Evolutionary conservation across 768 basidiomycete genomes (phyloP).

Genomic region (Fomitopsis serialis): DNA sequence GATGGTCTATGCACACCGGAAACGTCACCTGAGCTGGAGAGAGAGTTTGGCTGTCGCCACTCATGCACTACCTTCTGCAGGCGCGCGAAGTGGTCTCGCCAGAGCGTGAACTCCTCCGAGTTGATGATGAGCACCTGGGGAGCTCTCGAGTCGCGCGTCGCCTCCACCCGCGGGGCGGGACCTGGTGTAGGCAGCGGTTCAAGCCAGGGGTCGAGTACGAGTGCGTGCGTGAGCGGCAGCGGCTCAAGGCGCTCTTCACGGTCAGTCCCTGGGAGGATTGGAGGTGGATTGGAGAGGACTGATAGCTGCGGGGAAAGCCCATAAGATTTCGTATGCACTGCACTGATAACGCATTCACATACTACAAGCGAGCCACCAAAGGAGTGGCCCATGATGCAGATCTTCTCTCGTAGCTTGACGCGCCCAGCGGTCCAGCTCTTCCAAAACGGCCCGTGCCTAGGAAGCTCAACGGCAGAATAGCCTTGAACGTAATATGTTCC

Average conservation of each 20-base stretch:
- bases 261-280: conserved; percentile 15
- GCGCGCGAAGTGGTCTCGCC: conserved; percentile 67
- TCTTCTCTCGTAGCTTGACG: conserved; percentile 28
- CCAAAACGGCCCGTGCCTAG: conserved; percentile 12
- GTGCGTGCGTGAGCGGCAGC: conserved; percentile 51
- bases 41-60: conserved; percentile 34
- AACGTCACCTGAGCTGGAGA: conserved; percentile 13
- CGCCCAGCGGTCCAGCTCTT: conserved; percentile 38
- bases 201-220: conserved; percentile 82
- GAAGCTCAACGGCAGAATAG: neutral
- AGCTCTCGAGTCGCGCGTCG: conserved; percentile 8
- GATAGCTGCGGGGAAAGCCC: conserved; percentile 38
- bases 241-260: conserved; percentile 17
- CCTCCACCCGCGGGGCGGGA: conserved; percentile 23
- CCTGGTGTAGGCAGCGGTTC: conserved; percentile 66
- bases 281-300: conserved; percentile 46
- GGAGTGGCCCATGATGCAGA: conserved; percentile 46
- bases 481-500: neutral
- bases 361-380: conserved; percentile 55
- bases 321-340: neutral
- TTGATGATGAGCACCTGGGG: conserved; percentile 57
- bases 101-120: conserved; percentile 73
- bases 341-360: conserved; percentile 14
- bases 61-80: conserved; percentile 45
- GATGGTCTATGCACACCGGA: no score